A percentile compares a stretch with the other conserved stretches of the same genome.
phyloP scores from a whole-genome alignment of 1,284 basidiomycete genomes.

The Leccinum variabile region DNA sequence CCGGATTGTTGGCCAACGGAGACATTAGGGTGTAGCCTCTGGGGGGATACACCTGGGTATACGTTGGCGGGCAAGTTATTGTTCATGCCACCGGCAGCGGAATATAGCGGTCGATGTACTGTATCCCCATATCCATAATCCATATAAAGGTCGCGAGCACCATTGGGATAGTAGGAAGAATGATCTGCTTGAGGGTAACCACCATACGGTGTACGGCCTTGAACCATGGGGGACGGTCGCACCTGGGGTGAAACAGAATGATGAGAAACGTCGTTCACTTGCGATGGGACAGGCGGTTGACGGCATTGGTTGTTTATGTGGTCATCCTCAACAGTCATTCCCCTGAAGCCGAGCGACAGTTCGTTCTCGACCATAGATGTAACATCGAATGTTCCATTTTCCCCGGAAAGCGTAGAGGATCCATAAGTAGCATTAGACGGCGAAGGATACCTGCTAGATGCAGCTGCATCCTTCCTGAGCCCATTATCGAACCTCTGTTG shows the following conservation, averaged over 20 bases:
- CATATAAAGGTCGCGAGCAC: constrained; percentile 46
- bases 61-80: constrained; percentile 45
- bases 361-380: constrained; percentile 52
- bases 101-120: constrained; percentile 50
- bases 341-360: constrained; percentile 55
- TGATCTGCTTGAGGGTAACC: constrained; percentile 58
- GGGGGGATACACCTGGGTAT: constrained; percentile 49
- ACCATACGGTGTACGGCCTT: constrained; percentile 48
- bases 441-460: constrained; percentile 45
- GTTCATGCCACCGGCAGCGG: constrained; percentile 43
- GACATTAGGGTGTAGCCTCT: constrained; percentile 45
- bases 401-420: constrained; percentile 37
- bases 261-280: constrained; percentile 27
- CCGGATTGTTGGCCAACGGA: constrained; percentile 50
- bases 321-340: constrained; percentile 70
- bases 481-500: constrained; percentile 53
- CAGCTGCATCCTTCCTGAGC: constrained; percentile 42
- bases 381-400: constrained; percentile 45
- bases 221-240: constrained; percentile 44
- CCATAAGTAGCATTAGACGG: constrained; percentile 44
- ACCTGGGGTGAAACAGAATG: constrained; percentile 34
- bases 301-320: constrained; percentile 37
- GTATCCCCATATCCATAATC: constrained; percentile 57
- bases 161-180: constrained; percentile 52
- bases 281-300: constrained; percentile 25